Evolutionary conservation across 768 basidiomycete species (phyloP).

Genomic region (Xerocomellus intermedius): DNA sequence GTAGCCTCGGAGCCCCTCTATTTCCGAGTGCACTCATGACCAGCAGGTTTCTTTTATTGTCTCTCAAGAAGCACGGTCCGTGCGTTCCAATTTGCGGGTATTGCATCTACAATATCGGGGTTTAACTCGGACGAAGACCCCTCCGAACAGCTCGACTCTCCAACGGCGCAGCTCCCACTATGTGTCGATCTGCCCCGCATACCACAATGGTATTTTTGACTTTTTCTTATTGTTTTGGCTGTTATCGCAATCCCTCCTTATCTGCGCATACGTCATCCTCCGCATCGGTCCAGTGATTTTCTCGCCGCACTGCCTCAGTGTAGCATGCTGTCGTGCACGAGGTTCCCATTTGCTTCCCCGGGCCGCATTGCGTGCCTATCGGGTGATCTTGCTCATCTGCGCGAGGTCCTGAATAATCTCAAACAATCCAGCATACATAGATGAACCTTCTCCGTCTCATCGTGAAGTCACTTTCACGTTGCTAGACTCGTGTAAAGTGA

Average conservation of each 20-base stretch:
- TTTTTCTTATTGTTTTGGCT: neutral
- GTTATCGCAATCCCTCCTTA: conserved; percentile 13
- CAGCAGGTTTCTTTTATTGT: neutral
- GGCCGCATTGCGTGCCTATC: conserved; percentile 18
- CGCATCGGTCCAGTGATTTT: conserved; percentile 16
- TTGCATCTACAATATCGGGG: neutral
- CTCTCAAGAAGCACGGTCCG: conserved; percentile 3
- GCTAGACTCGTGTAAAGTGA: conserved; percentile 2
- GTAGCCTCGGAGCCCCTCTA: conserved; percentile 22
- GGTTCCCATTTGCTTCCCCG: conserved; percentile 19
- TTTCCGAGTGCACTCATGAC: conserved; percentile 14
- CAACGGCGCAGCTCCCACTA: neutral
- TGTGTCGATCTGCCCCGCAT: neutral
- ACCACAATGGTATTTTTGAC: neutral
- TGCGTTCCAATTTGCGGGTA: neutral
- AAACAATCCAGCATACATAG: neutral
- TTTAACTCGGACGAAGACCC: neutral
- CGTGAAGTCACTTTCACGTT: conserved; percentile 17
- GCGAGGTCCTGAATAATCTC: neutral
- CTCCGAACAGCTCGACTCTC: neutral
- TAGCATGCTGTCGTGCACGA: conserved; percentile 19
- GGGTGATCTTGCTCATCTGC: conserved; percentile 6
- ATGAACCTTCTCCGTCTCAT: conserved; percentile 2
- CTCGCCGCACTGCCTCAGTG: conserved; percentile 16
- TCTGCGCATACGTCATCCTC: conserved; percentile 19